Percentiles rank a stretch among this genome's conserved stretches.
Conservation (phyloP, 768 basidiomycete genomes). For the Xanthoconium stramineum region DNA sequence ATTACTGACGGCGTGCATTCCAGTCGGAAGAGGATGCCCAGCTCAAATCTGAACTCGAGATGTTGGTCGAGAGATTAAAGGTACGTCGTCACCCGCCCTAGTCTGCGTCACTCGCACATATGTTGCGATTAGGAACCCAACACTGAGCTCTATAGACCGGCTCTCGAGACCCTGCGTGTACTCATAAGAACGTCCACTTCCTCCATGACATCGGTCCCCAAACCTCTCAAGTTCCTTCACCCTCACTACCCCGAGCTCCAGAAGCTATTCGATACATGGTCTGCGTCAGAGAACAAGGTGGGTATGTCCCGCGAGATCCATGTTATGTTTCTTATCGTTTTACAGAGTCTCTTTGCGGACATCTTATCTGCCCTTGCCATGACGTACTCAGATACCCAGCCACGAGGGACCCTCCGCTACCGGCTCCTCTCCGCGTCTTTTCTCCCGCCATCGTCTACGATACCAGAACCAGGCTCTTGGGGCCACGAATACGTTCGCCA, state of each 20-base stretch:
- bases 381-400: constrained; percentile 98
- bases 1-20: constrained; percentile 4
- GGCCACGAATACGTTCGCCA: constrained; percentile 99
- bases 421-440: constrained; percentile 78
- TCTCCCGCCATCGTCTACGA: constrained; percentile 59
- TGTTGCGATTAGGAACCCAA: constrained; percentile 71
- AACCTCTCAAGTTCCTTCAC: constrained; percentile 96
- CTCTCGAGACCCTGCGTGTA: constrained; percentile 89
- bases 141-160: constrained; percentile 78
- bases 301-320: background rate
- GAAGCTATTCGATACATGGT: constrained; percentile 78
- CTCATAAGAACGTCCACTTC: constrained; percentile 95
- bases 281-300: constrained; percentile 69
- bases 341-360: constrained; percentile 89
- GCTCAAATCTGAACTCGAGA: constrained; percentile 91
- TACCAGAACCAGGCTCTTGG: constrained; percentile 93
- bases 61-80: constrained; percentile 92
- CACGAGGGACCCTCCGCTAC: constrained; percentile 92
- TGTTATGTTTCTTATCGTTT: background rate
- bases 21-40: constrained; percentile 96
- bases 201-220: constrained; percentile 98
- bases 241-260: constrained; percentile 90
- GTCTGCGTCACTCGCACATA: constrained; percentile 9
- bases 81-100: constrained; percentile 41
- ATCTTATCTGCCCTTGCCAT: constrained; percentile 98